Conservation (phyloP, 1,284 basidiomycete species). For the Entoloma clypeatum region DNA sequence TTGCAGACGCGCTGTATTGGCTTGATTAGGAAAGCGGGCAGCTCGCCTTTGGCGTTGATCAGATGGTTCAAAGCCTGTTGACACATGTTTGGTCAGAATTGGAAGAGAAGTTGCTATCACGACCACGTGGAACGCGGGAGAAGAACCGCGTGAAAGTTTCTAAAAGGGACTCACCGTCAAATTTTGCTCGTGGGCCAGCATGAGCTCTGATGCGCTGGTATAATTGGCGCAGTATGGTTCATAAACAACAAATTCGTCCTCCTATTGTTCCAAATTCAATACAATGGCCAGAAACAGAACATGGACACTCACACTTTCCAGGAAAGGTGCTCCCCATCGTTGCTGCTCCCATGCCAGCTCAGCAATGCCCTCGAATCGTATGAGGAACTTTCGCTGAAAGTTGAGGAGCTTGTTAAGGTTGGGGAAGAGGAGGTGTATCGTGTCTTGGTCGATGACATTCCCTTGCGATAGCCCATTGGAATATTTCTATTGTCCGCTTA, state of each 20-base stretch:
- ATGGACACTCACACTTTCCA: conserved; percentile 65
- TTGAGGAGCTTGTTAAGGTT: conserved; percentile 95
- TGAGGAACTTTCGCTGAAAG: conserved; percentile 95
- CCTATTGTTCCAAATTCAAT: conserved; percentile 57
- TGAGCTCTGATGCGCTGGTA: conserved; percentile 80
- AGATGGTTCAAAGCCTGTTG: conserved; percentile 68
- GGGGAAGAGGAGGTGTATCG: conserved; percentile 93
- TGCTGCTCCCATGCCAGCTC: conserved; percentile 84
- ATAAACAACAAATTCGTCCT: conserved; percentile 92
- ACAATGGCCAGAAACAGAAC: conserved; percentile 37
- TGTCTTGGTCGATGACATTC: conserved; percentile 89
- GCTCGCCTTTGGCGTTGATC: conserved; percentile 82
- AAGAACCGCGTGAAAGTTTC: conserved; percentile 15
- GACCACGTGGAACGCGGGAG: conserved; percentile 29
- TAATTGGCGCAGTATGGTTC: conserved; percentile 99
- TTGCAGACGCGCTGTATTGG: conserved; percentile 90
- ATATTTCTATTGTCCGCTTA: conserved; percentile 58
- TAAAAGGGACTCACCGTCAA: conserved; percentile 58
- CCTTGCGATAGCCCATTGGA: conserved; percentile 75
- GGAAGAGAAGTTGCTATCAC: conserved; percentile 39
- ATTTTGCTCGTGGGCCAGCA: conserved; percentile 82
- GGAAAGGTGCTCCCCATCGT: conserved; percentile 84
- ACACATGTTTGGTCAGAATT: conserved; percentile 36
- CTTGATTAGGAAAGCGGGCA: conserved; percentile 89
- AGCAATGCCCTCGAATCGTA: conserved; percentile 85